These are phyloP conservation scores for Rhizophagus sp. DNA, from an alignment of 192 early-diverging fungal genomes.

Conservation along the genomic window DNA sequence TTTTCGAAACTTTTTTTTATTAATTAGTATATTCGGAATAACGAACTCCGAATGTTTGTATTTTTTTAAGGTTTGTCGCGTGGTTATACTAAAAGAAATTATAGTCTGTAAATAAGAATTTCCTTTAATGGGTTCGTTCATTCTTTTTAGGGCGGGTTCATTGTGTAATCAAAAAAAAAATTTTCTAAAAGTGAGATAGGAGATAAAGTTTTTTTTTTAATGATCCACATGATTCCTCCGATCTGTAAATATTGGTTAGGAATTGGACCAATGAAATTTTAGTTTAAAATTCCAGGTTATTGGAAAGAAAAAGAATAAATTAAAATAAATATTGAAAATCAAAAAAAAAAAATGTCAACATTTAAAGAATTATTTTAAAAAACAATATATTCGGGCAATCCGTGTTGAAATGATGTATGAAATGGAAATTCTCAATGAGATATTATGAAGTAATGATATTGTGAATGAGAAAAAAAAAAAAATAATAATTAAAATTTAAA, in stretches of 20 bases:
- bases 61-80: neutral
- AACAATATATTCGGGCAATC: neutral
- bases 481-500: neutral
- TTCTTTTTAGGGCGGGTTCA: no score
- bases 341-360: no score
- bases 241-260: neutral
- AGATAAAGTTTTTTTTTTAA: no score
- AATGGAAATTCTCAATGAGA: neutral
- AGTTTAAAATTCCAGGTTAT: neutral
- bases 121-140: no score
- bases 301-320: neutral
- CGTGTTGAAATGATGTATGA: neutral
- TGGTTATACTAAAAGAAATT: neutral
- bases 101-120: no score
- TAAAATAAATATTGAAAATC: no score
- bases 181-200: neutral
- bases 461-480: no score
- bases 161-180: no score
- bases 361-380: no score
- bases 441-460: no score
- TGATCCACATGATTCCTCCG: neutral
- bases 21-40: neutral
- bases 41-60: neutral
- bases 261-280: neutral
- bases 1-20: neutral